A percentile compares a stretch with the other conserved stretches of the same genome.
These are phyloP conservation scores for Jacaranda mimosifolia DNA, from an alignment of 257 asterid genomes.

Conservation along the genomic window DNA sequence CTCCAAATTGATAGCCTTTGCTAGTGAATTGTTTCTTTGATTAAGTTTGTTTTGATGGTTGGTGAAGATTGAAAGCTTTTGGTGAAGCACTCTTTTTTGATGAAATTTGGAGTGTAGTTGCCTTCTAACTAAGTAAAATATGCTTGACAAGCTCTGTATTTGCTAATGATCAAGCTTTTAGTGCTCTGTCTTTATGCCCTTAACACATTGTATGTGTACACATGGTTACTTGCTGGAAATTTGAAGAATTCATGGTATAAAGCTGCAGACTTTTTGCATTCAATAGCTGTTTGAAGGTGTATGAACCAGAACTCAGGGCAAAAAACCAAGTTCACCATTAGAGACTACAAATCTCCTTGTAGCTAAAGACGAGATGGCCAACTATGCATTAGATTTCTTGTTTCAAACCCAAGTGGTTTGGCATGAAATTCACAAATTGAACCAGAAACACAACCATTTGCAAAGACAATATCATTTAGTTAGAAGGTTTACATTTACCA, in stretches of 20 bases:
- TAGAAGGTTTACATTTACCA: too few relatives aligned
- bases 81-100: neutral
- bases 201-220: neutral
- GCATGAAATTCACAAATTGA: neutral
- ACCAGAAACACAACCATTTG: neutral
- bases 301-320: too few relatives aligned
- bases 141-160: neutral
- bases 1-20: neutral
- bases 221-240: neutral
- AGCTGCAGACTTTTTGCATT: neutral
- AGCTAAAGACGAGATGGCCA: neutral
- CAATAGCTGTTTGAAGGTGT: neutral
- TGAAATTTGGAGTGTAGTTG: constrained; percentile 18
- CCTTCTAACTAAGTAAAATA: constrained; percentile 2
- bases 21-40: constrained; percentile 5
- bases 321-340: neutral
- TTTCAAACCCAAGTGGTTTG: neutral
- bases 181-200: neutral
- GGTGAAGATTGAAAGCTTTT: constrained; percentile 31
- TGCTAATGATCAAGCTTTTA: constrained; percentile 5
- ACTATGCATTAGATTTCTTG: neutral
- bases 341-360: neutral
- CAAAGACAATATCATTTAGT: too few relatives aligned
- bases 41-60: neutral
- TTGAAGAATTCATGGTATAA: neutral